phyloP scores from a whole-genome alignment of 345 rosid genomes.

The Arabis hirsuta region DNA sequence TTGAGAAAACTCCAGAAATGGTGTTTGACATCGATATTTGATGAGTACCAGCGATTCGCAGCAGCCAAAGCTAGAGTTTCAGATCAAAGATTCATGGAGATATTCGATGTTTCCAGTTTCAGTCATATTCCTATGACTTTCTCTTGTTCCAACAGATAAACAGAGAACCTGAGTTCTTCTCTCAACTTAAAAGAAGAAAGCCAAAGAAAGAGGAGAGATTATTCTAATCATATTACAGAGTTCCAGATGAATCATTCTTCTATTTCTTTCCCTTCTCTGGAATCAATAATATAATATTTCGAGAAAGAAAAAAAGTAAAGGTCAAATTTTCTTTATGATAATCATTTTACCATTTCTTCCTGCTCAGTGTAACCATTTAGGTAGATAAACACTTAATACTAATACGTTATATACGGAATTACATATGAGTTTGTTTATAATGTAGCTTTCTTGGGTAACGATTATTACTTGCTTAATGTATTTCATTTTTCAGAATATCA shows the following conservation, averaged over 20 bases:
- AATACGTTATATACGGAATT: conserved; percentile 14
- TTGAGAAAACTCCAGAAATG: conserved; percentile 86
- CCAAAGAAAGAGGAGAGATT: conserved; percentile 9
- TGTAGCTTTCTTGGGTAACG: conserved; percentile 12
- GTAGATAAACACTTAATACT: conserved; percentile 35
- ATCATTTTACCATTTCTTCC: not conserved
- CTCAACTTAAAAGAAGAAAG: conserved; percentile 5
- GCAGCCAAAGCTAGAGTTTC: conserved; percentile 94
- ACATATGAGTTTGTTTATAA: conserved; percentile 3
- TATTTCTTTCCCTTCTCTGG: conserved; percentile 36
- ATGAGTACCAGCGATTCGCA: conserved; percentile 92
- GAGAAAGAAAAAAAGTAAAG: conserved; percentile 3
- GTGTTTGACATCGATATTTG: conserved; percentile 90
- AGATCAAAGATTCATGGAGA: conserved; percentile 96
- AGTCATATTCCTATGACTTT: conserved; percentile 72
- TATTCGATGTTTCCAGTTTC: conserved; percentile 80
- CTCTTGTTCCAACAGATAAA: conserved; percentile 67
- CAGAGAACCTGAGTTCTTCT: conserved; percentile 13
- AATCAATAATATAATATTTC: conserved; percentile 33
- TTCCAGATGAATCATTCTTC: conserved; percentile 34
- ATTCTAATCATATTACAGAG: conserved; percentile 10
- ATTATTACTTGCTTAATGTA: conserved; percentile 8
- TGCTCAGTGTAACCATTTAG: conserved; percentile 34
- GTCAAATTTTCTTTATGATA: not conserved
- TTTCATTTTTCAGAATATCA: not conserved